These are phyloP conservation scores for Pyrenochaeta sp. DNA, from an alignment of 2,329 filamentous ascomycete genomes.

Conservation along the genomic window DNA sequence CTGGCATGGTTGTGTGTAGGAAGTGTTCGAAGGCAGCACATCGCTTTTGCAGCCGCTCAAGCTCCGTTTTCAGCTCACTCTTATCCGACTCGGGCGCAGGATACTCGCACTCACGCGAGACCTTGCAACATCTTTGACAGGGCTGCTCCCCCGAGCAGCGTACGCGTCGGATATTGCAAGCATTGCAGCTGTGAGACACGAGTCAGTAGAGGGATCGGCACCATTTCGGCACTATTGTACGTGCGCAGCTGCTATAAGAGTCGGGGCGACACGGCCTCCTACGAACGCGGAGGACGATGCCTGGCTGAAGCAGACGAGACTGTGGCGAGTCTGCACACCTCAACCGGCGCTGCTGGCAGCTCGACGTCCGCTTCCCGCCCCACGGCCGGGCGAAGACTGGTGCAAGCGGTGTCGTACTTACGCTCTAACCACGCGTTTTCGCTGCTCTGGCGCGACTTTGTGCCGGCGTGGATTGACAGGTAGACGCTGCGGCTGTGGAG, in stretches of 20 bases:
- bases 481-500: conserved; percentile 23
- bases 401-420: conserved; percentile 15
- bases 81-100: conserved; percentile 30
- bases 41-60: conserved; percentile 32
- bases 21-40: conserved; percentile 29
- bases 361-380: background rate
- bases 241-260: background rate
- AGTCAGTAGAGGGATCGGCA: conserved; percentile 9
- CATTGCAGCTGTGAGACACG: conserved; percentile 30
- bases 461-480: conserved; percentile 35
- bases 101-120: conserved; percentile 33
- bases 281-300: background rate
- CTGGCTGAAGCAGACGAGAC: background rate
- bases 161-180: conserved; percentile 36
- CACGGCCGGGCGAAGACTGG: background rate
- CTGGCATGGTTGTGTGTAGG: conserved; percentile 22
- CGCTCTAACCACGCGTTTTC: conserved; percentile 34
- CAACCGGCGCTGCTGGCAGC: background rate
- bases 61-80: conserved; percentile 27
- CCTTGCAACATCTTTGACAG: conserved; percentile 30
- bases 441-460: conserved; percentile 31
- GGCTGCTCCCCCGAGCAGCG: conserved; percentile 38
- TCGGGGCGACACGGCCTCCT: background rate
- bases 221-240: background rate
- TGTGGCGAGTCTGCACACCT: background rate